Conservation (phyloP, 371 early-diverging fungal genomes). For the Gilbertella persicaria region DNA sequence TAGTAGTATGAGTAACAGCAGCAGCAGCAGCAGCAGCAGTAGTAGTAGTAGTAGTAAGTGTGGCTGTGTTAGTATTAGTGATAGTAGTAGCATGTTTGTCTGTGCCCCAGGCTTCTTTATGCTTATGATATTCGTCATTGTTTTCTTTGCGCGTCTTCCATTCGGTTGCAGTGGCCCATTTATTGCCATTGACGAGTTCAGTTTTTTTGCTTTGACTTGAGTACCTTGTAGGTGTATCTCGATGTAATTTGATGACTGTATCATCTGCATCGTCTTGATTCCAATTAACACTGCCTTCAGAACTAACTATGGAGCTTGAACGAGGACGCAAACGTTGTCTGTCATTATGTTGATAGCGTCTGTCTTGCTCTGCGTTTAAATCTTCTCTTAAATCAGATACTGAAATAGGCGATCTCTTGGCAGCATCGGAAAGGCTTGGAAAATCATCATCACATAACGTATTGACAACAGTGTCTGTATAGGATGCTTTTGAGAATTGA, state of each 20-base stretch:
- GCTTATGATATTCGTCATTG: too few species aligned
- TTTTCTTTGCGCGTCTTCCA: not conserved
- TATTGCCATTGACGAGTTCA: not conserved
- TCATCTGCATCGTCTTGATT: not conserved
- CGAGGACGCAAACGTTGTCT: not conserved
- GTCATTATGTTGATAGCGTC: not conserved
- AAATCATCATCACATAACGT: not conserved
- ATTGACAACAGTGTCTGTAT: not conserved
- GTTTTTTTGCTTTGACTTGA: too few species aligned
- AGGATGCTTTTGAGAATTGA: not conserved
- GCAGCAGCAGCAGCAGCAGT: too few species aligned
- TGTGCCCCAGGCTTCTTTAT: too few species aligned
- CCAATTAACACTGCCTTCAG: constrained; percentile 10
- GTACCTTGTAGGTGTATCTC: not conserved
- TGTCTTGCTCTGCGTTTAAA: not conserved
- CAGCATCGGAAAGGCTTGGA: not conserved
- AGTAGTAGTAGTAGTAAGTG: too few species aligned
- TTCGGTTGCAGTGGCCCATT: not conserved
- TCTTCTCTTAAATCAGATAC: not conserved
- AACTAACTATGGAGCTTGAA: constrained; percentile 12
- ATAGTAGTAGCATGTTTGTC: too few species aligned
- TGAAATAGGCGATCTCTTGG: not conserved
- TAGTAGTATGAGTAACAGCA: too few species aligned
- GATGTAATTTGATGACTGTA: not conserved
- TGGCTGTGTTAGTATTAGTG: too few species aligned